Evolutionary conservation across 73 alveolate genomes (phyloP).

Genomic region (Paraurostyla sp.): DNA sequence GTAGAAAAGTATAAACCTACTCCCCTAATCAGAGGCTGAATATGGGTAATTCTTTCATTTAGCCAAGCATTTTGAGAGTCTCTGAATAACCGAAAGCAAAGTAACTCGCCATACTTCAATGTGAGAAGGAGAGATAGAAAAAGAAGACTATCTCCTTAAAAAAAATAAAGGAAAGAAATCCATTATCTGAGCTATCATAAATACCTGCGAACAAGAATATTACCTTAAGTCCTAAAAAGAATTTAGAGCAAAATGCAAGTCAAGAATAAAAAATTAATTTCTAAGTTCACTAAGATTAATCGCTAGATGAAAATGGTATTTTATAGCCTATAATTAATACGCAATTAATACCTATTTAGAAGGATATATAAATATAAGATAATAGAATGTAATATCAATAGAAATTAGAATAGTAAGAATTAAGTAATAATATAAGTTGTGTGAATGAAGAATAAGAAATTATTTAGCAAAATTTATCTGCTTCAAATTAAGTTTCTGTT

Average conservation of each 20-base stretch:
- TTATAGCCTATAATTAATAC: too few relatives aligned
- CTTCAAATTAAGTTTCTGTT: too few relatives aligned
- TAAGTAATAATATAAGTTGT: too few relatives aligned
- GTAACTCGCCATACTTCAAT: neutral
- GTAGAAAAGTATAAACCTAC: neutral
- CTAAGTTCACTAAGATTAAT: too few relatives aligned
- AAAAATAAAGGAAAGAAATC: constrained; percentile 16
- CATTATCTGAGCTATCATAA: neutral
- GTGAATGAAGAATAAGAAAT: too few relatives aligned
- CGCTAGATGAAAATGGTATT: too few relatives aligned
- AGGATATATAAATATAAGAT: too few relatives aligned
- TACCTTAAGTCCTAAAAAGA: neutral
- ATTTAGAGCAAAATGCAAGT: neutral
- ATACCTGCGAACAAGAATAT: neutral
- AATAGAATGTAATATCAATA: too few relatives aligned
- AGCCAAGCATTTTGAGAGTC: neutral
- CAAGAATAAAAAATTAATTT: too few relatives aligned
- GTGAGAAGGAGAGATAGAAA: neutral
- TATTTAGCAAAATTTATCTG: too few relatives aligned
- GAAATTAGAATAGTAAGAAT: too few relatives aligned
- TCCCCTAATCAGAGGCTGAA: neutral
- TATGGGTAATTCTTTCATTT: neutral
- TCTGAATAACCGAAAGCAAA: constrained; percentile 22
- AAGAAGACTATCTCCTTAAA: neutral
- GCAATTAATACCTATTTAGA: too few relatives aligned